Base-by-base conservation (phyloP, 306 rosid genomes). In the Cicer pinnatifidum region DNA sequence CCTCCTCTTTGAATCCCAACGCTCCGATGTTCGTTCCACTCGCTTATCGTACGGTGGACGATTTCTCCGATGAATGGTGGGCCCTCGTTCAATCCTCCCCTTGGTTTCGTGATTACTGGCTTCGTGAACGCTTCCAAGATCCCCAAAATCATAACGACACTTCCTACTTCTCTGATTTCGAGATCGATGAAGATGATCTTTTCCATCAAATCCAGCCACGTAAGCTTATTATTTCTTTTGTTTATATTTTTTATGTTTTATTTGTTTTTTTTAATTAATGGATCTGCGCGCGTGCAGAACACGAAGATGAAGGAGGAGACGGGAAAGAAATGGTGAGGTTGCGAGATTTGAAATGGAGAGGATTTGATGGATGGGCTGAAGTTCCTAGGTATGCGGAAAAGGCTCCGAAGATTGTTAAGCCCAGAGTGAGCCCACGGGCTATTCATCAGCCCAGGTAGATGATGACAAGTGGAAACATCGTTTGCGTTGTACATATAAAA, bases 1-100 rank as follows among this genome's bases (percentile, higher is more conserved):
- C 73, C 0, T 20, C 85, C 0, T 53, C 86, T 11, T 69, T 92
- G 88, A 92, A 92, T 75, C 97, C 97, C 13, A 84, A 92, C 83
- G 97, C 97, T 75, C 96, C 96, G 9, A 68, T 88, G 90, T 92
- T 90, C 79, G 96, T 90, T 0, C 97, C 98, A 0, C 35, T 84
- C 13, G 89, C 94, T 1, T 93, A 86, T 71, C 91, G 91, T 23
- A 73, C 83, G 77, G 97, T 93, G 35, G 98, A 91, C 60, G 98
- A 93, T 73, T 93, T 93, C 89, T 93, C 98, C n/a, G 84, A 85
- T 6, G 74, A 93, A 3, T 93, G 98, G 98, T 93, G 96, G 97
- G 48, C 59, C 58, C 85, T 91, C 1, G 89, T 93, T 3, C 91
- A 83, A 0, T 84, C 96, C 20, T 85, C 97, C 1, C 94, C 94